A percentile compares a stretch with the other conserved stretches of the same genome.
These are phyloP conservation scores for Termitomyces sp. DNA, from an alignment of 768 basidiomycete species.

Conservation along the genomic window DNA sequence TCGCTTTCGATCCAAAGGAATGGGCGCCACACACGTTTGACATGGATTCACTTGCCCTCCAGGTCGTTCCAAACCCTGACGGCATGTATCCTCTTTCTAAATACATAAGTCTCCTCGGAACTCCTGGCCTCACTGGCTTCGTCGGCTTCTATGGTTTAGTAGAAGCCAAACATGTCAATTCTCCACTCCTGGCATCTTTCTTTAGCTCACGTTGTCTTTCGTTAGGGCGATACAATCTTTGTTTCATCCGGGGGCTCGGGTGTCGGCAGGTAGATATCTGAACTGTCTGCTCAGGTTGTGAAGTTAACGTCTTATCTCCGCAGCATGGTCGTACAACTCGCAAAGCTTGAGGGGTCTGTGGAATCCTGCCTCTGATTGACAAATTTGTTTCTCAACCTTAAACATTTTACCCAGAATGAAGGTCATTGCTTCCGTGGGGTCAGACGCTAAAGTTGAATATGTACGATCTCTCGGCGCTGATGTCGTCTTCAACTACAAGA, in stretches of 20 bases:
- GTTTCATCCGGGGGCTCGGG: constrained; percentile 25
- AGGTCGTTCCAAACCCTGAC: too few species aligned
- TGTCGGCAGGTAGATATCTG: constrained; percentile 24
- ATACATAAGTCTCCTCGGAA: too few species aligned
- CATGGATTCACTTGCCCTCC: background rate
- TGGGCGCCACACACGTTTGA: background rate
- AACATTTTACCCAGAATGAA: constrained; percentile 25
- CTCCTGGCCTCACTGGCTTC: too few species aligned
- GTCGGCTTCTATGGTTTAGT: constrained; percentile 13
- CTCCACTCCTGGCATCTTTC: background rate
- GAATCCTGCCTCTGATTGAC: too few species aligned
- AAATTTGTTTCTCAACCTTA: background rate
- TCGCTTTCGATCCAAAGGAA: constrained; percentile 1
- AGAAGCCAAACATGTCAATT: constrained; percentile 26
- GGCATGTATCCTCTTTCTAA: too few species aligned
- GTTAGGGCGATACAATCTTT: constrained; percentile 23
- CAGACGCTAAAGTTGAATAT: constrained; percentile 56
- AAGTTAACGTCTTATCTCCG: background rate
- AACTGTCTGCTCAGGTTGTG: background rate
- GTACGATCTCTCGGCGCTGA: constrained; percentile 51
- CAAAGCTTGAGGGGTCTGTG: constrained; percentile 29
- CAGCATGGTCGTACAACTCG: constrained; percentile 33
- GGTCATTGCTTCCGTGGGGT: constrained; percentile 61
- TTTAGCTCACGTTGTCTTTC: background rate
- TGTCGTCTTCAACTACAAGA: constrained; percentile 66